phyloP scores from a whole-genome alignment of 805 yeast species.

The Candida wancherniae region DNA sequence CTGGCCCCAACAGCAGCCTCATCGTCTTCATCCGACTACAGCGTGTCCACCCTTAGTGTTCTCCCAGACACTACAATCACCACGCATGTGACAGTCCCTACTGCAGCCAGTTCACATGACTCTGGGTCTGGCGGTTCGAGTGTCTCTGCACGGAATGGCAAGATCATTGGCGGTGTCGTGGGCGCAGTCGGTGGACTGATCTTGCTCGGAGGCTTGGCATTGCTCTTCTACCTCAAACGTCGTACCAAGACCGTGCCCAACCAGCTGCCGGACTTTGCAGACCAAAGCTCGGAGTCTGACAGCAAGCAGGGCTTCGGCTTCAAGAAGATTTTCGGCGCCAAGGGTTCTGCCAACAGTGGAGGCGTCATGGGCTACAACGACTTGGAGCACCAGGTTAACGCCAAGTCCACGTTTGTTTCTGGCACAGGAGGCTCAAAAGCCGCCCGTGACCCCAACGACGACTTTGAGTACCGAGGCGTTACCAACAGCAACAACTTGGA shows the following conservation, averaged over 20 bases:
- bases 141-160: conserved; percentile 18
- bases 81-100: conserved; percentile 35
- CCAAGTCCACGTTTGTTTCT: conserved; percentile 13
- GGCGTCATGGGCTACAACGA: conserved; percentile 21
- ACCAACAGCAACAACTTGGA: conserved; percentile 40
- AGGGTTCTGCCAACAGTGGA: conserved; percentile 14
- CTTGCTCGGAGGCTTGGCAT: conserved; percentile 33
- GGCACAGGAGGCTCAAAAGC: conserved; percentile 7
- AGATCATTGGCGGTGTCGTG: conserved; percentile 42
- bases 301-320: conserved; percentile 22
- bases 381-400: conserved; percentile 24
- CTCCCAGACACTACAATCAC: conserved; percentile 36
- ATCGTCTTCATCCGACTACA: conserved; percentile 7
- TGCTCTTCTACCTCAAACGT: conserved; percentile 32
- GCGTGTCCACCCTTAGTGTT: conserved; percentile 19
- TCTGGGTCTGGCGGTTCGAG: conserved; percentile 5
- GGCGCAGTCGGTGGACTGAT: conserved; percentile 45
- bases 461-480: conserved; percentile 41
- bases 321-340: conserved; percentile 28
- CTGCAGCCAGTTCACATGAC: conserved; percentile 20
- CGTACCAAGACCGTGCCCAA: conserved; percentile 30
- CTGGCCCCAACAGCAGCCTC: conserved; percentile 8
- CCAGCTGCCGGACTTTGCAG: conserved; percentile 42
- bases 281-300: conserved; percentile 21
- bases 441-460: conserved; percentile 20